Conservation (phyloP, 192 early-diverging fungal genomes). For the Rhizophagus clarus region DNA sequence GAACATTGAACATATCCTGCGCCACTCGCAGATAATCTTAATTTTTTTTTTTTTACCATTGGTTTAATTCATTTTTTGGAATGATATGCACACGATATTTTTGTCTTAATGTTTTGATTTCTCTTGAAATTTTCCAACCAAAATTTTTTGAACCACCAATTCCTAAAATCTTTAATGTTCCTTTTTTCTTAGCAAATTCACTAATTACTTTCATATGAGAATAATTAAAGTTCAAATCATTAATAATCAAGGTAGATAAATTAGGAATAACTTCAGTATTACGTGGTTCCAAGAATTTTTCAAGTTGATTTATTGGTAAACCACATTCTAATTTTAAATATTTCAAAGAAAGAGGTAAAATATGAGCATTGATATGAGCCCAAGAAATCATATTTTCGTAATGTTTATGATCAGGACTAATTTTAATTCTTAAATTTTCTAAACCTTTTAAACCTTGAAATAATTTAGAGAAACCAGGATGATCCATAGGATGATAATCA, state of each 20-base stretch:
- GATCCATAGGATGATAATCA: background rate
- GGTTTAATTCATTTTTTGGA: background rate
- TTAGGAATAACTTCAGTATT: background rate
- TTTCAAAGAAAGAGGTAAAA: background rate
- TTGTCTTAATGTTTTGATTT: background rate
- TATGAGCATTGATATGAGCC: background rate
- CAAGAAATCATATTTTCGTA: background rate
- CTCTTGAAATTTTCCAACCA: background rate
- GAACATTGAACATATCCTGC: too few relatives aligned
- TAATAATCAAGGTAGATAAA: background rate
- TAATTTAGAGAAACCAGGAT: background rate
- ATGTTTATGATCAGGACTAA: background rate
- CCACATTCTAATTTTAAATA: conserved; percentile 22
- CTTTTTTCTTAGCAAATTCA: background rate
- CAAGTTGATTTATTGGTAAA: background rate
- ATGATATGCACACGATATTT: background rate
- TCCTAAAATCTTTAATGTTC: conserved; percentile 8
- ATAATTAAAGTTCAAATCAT: conserved; percentile 7
- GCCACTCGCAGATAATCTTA: too few relatives aligned
- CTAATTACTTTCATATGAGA: background rate
- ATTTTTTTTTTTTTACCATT: background rate
- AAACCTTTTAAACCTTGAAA: background rate
- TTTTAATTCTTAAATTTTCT: background rate
- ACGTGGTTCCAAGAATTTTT: background rate
- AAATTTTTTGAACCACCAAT: background rate